phyloP scores from a whole-genome alignment of 1,284 basidiomycete genomes.

The Puccinia hordei region DNA sequence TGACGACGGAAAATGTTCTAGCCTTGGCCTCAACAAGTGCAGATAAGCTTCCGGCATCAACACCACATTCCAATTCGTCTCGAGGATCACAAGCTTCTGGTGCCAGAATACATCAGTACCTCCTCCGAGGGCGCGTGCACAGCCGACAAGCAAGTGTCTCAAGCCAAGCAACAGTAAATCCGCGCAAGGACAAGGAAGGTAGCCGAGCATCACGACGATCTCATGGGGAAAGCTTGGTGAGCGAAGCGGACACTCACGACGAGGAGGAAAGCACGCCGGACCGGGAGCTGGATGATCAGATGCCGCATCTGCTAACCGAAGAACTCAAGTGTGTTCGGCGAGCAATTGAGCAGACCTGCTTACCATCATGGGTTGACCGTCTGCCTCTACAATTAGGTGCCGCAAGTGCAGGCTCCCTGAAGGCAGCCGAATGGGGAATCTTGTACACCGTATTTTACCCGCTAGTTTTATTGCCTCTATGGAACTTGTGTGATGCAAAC shows the following conservation, averaged over 20 bases:
- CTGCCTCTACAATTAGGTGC: conserved; percentile 16
- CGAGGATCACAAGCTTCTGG: not conserved
- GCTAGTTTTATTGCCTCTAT: conserved; percentile 4
- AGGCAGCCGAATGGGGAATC: conserved; percentile 16
- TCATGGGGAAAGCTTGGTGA: not conserved
- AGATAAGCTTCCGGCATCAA: not conserved
- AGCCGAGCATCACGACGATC: not conserved
- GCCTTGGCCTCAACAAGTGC: not conserved
- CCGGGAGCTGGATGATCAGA: conserved; percentile 2
- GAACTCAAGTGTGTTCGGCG: not conserved
- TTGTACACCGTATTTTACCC: conserved; percentile 16
- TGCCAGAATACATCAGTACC: not conserved
- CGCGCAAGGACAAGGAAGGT: not conserved
- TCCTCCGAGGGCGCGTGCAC: not conserved
- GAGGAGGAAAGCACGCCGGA: not conserved
- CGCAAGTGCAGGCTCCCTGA: conserved; percentile 10
- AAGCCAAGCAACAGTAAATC: conserved; percentile 1
- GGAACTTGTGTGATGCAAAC: conserved; percentile 3
- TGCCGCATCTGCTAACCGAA: conserved; percentile 11
- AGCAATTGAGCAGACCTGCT: not conserved
- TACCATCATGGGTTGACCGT: conserved; percentile 13
- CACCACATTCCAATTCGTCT: not conserved
- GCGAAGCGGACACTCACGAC: not conserved
- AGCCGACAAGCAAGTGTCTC: not conserved
- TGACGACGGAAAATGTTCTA: not conserved